A percentile compares a stretch with the other conserved stretches of the same genome.
Evolutionary conservation across 1,284 basidiomycete species (phyloP).

Genomic region (Trametes hirsuta): DNA sequence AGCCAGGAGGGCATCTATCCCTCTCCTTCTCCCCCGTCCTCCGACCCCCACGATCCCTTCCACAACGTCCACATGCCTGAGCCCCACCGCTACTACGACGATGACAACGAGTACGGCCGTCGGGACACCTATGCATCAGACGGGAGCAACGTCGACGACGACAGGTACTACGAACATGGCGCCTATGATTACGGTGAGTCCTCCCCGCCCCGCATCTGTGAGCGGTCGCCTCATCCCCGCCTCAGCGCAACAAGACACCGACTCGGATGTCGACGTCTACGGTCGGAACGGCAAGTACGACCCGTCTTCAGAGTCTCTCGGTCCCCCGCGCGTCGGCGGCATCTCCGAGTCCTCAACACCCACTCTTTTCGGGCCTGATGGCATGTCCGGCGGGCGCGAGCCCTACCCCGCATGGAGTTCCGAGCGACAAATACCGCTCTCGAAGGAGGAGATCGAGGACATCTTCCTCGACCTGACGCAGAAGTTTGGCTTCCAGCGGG

Average conservation of each 20-base stretch:
- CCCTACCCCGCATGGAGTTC: slow-evolving; percentile 93
- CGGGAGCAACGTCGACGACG: slow-evolving; percentile 65
- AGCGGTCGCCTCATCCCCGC: slow-evolving; percentile 28
- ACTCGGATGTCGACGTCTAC: slow-evolving; percentile 77
- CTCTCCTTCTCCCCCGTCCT: slow-evolving; percentile 37
- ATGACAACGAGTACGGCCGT: slow-evolving; percentile 65
- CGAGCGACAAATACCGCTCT: slow-evolving; percentile 92
- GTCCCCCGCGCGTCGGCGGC: slow-evolving; percentile 53
- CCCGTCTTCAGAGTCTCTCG: slow-evolving; percentile 74
- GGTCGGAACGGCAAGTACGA: slow-evolving; percentile 55
- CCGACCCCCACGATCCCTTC: slow-evolving; percentile 57
- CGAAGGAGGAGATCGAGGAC: slow-evolving; percentile 99
- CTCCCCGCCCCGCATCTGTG: slow-evolving; percentile 14
- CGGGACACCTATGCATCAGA: slow-evolving; percentile 74
- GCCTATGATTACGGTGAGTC: slow-evolving; percentile 58
- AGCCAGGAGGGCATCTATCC: slow-evolving; percentile 39
- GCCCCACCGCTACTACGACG: slow-evolving; percentile 66
- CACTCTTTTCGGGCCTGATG: slow-evolving; percentile 58
- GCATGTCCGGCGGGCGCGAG: slow-evolving; percentile 60
- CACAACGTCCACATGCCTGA: slow-evolving; percentile 40
- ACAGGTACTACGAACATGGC: slow-evolving; percentile 64
- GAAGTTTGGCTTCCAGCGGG: slow-evolving; percentile 98
- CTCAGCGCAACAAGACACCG: slow-evolving; percentile 67
- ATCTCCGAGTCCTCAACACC: slow-evolving; percentile 66
- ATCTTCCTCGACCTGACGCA: slow-evolving; percentile 97